Base-by-base conservation (phyloP, 2,329 filamentous ascomycete species). In the Dactylellina haptotyla region DNA sequence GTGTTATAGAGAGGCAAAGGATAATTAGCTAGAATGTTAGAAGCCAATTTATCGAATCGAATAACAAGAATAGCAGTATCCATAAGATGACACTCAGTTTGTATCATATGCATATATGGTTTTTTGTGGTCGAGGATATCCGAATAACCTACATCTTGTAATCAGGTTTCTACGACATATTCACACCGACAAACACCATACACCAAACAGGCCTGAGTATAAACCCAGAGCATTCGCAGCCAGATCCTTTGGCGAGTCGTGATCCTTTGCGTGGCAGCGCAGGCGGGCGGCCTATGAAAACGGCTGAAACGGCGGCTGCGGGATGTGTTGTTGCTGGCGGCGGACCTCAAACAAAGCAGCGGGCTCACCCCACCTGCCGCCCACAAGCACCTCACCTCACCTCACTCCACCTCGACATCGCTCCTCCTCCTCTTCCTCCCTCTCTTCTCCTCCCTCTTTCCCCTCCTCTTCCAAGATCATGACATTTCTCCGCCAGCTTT, bases 381-480 rank as follows among this genome's bases (percentile, higher is more conserved):
- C 50, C 59, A 65, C 26, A 26, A 48, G 37, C 34, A 64, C 37
- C 39, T 56, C 61, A 57, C 61, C 28, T 18, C 48, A 56, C 48
- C 32, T 28, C 25, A 25, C 26, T 39, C 61, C 48, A 57, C 61
- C 48, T 50, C 39, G 20, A 28, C 56, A 54, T 46, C 48, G 23
- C 41, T 46, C 37, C 12, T 25, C 39, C 56, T 18, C 57, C 26
- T 9, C 28, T 28, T 34, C 30, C 1, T 34, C 59, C 12, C 46
- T 6, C 16, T 53, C 20, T n/a, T 48, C 28, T n/a, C 45, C 12
- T 1, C 32, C 16, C 32, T 34, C 41, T 26, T 18, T 39, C 14
- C 10, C 2, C 39, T 4, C 39, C 4, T 6, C 39, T 10, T 34
- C 14, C 32, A 34, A 34, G 32, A 6, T 6, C 14, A 34, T n/a